A percentile compares a stretch with the other conserved stretches of the same genome.
These are phyloP conservation scores for Huntiella omanensis DNA, from an alignment of 2,329 filamentous ascomycete species.

Conservation along the genomic window DNA sequence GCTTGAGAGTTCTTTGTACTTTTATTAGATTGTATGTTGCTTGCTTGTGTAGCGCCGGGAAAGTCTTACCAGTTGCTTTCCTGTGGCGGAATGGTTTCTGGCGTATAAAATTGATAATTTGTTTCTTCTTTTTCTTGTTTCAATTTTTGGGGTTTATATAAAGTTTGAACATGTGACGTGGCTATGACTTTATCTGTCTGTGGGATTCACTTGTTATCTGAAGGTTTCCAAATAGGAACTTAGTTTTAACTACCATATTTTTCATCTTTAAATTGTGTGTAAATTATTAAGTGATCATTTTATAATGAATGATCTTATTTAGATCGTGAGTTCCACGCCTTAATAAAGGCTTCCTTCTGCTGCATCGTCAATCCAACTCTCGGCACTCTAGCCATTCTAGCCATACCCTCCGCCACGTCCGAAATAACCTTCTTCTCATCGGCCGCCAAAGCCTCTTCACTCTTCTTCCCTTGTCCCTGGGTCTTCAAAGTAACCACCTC, in stretches of 20 bases:
- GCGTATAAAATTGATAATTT: constrained; percentile 9
- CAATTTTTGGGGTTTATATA: constrained; percentile 4
- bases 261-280: neutral
- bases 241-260: neutral
- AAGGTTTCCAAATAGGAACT: neutral
- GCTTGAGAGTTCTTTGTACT: neutral
- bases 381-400: constrained; percentile 74
- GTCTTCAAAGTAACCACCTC: constrained; percentile 44
- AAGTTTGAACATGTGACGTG: no score
- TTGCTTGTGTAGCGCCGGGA: no score
- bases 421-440: constrained; percentile 59
- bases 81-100: constrained; percentile 5
- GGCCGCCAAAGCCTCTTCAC: constrained; percentile 18
- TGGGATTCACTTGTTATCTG: neutral
- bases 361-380: constrained; percentile 65
- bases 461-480: constrained; percentile 18
- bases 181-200: neutral
- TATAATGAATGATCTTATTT: constrained; percentile 3
- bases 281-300: neutral
- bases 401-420: constrained; percentile 64
- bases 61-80: neutral
- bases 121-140: neutral
- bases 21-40: neutral
- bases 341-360: constrained; percentile 70
- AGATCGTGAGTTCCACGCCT: constrained; percentile 36